Evolutionary conservation across 2,329 filamentous ascomycete species (phyloP), one percentile per base, ranked within the genome.

Genomic region (Hypomyces perniciosus): DNA sequence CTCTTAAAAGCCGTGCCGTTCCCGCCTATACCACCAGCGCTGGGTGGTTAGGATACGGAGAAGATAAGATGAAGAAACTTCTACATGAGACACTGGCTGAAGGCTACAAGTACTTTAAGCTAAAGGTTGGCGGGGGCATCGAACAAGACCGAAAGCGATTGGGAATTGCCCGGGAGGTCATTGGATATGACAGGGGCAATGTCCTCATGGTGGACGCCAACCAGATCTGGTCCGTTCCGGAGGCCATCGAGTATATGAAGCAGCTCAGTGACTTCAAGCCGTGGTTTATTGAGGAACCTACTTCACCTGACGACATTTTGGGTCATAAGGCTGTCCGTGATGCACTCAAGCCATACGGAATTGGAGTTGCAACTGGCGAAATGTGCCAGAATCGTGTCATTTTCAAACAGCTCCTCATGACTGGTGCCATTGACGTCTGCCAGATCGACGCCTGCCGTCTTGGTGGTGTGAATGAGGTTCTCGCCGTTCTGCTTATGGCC

Each of bases 221-320:
- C 72, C 90, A 96, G 75, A 79, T 93, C 53, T 95, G 90, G 90
- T 89, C 85, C 46, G 90, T 95, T 34, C 88, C 89, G 1, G 89
- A 95, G 71, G 90, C 90, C 6, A 90, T 95, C 60, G 81, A 80
- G 55, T 90, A 92, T 75, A 95, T 95, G 89, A 79, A 84, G 63
- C 70, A 89, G 63, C 82, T 96, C 43, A 80, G 80, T 51, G 84
- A 90, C 61, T 95, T 90, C 74, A 86, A 87, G 75, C 87, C 87
- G 29, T 93, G 89, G 87, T 95, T 95, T 73, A 95, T 96, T 65
- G 90, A 95, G 73, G 90, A 96, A 77, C 90, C 90, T 2, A 96
- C 90, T 10, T 89, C 84, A 26, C 90, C 90, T 9, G 90, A 95
- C 64, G 90, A 96, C 66, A 84, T 95, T 52, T 83, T 93, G 50